These are phyloP conservation scores for Aspergillus eucalypticola DNA, from an alignment of 2,329 filamentous ascomycete species.

Conservation along the genomic window DNA sequence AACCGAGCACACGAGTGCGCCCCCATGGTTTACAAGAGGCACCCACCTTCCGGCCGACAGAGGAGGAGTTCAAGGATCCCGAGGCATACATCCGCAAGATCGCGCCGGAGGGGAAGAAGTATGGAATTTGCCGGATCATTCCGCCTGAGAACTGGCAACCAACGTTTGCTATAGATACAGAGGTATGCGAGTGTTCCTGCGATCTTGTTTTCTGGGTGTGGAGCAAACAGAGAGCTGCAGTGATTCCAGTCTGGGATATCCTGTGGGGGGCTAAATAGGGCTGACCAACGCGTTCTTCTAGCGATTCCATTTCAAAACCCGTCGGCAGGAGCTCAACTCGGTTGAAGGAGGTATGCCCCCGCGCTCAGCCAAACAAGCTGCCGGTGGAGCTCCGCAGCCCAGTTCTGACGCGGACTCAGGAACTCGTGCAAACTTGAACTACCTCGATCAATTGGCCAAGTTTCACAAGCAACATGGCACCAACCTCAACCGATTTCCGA, in stretches of 20 bases:
- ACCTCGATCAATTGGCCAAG: constrained; percentile 90
- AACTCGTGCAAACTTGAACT: constrained; percentile 92
- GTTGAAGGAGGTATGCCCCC: constrained; percentile 82
- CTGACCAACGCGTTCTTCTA: constrained; percentile 46
- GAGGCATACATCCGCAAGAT: constrained; percentile 94
- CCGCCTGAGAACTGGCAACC: constrained; percentile 94
- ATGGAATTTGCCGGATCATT: constrained; percentile 93
- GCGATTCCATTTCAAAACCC: constrained; percentile 95
- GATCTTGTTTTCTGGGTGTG: constrained; percentile 1
- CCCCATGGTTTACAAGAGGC: constrained; percentile 86
- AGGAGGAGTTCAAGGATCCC: constrained; percentile 93
- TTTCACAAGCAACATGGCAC: constrained; percentile 97
- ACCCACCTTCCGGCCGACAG: constrained; percentile 83
- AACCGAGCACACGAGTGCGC: constrained; percentile 73
- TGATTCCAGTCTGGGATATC: background rate
- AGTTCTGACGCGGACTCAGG: constrained; percentile 58
- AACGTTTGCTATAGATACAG: constrained; percentile 92
- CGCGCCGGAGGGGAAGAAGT: constrained; percentile 77
- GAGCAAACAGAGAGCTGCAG: background rate
- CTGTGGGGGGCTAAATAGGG: background rate
- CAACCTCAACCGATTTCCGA: constrained; percentile 89
- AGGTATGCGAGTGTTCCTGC: constrained; percentile 60
- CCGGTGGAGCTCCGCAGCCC: constrained; percentile 32
- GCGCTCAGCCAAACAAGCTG: constrained; percentile 30
- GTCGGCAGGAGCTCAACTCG: constrained; percentile 94